Evolutionary conservation across 306 rosid species (phyloP).

Genomic region (Sechiopsis laciniata): DNA sequence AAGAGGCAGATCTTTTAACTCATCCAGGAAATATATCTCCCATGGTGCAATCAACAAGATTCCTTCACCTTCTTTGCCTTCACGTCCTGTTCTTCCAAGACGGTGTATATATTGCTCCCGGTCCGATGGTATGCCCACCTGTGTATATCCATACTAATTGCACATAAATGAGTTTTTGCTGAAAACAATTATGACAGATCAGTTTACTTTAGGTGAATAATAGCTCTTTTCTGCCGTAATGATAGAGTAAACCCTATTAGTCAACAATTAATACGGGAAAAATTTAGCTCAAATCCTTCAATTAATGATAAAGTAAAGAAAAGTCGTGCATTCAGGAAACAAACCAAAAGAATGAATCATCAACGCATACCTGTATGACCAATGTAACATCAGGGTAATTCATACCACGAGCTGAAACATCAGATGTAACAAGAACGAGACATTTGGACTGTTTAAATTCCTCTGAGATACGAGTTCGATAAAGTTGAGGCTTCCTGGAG

Average conservation of each 20-base stretch:
- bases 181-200: background rate
- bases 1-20: constrained; percentile 73
- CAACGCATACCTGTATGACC: constrained; percentile 62
- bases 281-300: background rate
- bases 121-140: constrained; percentile 83
- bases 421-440: constrained; percentile 79
- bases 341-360: background rate
- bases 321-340: background rate
- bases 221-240: background rate
- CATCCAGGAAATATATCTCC: constrained; percentile 78
- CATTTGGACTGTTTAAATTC: constrained; percentile 74
- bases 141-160: background rate
- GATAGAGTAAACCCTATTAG: background rate
- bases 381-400: constrained; percentile 93
- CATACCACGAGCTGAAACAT: constrained; percentile 89
- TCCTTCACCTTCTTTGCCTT: constrained; percentile 84
- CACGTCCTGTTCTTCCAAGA: constrained; percentile 90
- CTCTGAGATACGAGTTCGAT: constrained; percentile 73
- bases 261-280: background rate
- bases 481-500: constrained; percentile 82
- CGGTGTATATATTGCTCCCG: constrained; percentile 89
- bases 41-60: constrained; percentile 81
- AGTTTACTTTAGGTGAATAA: background rate
- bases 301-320: background rate
- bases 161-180: background rate